Evolutionary conservation across 345 rosid genomes (phyloP), one percentile per base, ranked within the genome.

Genomic region (Odontarrhena argentea): DNA sequence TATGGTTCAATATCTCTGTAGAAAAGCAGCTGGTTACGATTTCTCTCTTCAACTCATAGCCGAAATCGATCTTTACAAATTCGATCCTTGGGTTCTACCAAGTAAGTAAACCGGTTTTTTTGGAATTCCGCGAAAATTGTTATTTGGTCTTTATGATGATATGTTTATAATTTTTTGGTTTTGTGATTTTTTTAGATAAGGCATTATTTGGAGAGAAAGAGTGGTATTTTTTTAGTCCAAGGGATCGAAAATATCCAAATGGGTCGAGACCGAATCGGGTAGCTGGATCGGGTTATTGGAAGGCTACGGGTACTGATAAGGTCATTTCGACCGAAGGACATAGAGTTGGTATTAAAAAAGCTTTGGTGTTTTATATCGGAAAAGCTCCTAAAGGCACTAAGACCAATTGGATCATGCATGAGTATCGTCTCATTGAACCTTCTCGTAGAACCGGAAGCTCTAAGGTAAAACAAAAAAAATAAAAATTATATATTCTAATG

Each of bases 331-430:
- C 86, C 1, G 94, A 83, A 28, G 97, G 96, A 18, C 87, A 85
- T 7, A 84, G 79, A 58, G 94, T 85, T 8, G 98, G 98, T 6
- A 87, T 93, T 8, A 94, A 94, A 78, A 94, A 94, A 77, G 92
- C 99, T 67, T 81, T 94, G 26, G 99, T 94, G 0, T 94, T 94
- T 60, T 94, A 94, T 60, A 28, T 88, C 30, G 99, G 99, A 0
- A 94, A 87, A 61, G 95, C 99, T 2, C 99, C 97, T 0, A 94
- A 85, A 78, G 99, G 99, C n/a, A 84, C 82, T 43, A 94, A 94
- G 76, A 94, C 99, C 6, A 94, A 90, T 76, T 93, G 99, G 99
- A 94, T 94, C 72, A 90, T 94, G 99, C 99, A 94, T 45, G 99
- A 94, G 63, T 94, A 88, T 72, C 91, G 99, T 36, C 95, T 94